Percentiles rank a stretch among this genome's conserved stretches.
These are phyloP conservation scores for Eurotiales sp. DNA, from an alignment of 2,329 filamentous ascomycete species.

Conservation along the genomic window DNA sequence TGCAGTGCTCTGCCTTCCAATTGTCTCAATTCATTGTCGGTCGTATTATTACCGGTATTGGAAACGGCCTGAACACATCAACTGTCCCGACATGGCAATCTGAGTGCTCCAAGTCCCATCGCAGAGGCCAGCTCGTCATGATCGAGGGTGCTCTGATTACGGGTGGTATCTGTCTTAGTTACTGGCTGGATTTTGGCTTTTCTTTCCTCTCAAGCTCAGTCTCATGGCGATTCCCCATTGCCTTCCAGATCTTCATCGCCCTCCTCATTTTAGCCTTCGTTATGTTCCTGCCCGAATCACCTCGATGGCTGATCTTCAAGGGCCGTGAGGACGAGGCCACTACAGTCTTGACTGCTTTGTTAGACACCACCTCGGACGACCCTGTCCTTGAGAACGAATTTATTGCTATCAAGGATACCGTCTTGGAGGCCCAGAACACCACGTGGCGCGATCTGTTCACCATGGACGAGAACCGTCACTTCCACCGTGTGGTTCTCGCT, in stretches of 20 bases:
- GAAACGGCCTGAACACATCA: conserved; percentile 51
- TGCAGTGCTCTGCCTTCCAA: conserved; percentile 47
- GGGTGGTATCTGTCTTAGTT: conserved; percentile 48
- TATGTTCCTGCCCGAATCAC: conserved; percentile 53
- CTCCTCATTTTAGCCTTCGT: conserved; percentile 49
- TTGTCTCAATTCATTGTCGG: conserved; percentile 51
- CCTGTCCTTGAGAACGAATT: conserved; percentile 46
- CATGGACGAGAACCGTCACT: conserved; percentile 53
- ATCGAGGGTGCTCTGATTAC: conserved; percentile 52
- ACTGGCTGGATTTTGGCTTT: conserved; percentile 52
- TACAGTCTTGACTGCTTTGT: conserved; percentile 45
- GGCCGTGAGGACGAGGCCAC: conserved; percentile 52
- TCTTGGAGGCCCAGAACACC: conserved; percentile 49
- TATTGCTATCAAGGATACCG: conserved; percentile 51
- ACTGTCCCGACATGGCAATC: conserved; percentile 52
- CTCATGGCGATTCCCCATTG: conserved; percentile 56
- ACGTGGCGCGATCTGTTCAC: conserved; percentile 57
- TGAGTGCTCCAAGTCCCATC: conserved; percentile 50
- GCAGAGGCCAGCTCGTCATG: conserved; percentile 51
- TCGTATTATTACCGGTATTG: conserved; percentile 50
- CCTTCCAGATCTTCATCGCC: conserved; percentile 57
- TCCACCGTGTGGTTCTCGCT: conserved; percentile 54
- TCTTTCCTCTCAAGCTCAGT: conserved; percentile 47
- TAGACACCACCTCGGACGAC: conserved; percentile 46
- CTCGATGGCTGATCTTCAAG: conserved; percentile 57